Evolutionary conservation across 805 yeast genomes (phyloP).

Genomic region (Candida tallmaniae): DNA sequence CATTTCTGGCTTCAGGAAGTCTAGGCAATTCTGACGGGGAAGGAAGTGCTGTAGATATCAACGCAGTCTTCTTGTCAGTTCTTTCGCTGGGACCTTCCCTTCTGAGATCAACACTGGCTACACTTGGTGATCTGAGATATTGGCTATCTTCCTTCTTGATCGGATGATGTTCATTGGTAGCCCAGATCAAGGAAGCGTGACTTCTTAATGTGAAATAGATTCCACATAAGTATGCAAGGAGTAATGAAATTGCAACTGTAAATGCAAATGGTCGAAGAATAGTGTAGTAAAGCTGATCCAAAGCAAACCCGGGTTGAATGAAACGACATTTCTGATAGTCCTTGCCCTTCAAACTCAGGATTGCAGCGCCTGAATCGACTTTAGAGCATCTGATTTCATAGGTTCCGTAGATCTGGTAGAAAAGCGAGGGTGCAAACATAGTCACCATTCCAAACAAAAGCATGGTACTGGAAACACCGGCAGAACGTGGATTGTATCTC

Average conservation of each 20-base stretch:
- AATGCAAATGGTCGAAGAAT: slow-evolving; percentile 81
- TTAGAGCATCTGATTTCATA: slow-evolving; percentile 70
- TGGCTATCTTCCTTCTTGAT: slow-evolving; percentile 21
- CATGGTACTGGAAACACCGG: slow-evolving; percentile 97
- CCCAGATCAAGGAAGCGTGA: slow-evolving; percentile 96
- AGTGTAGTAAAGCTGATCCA: slow-evolving; percentile 59
- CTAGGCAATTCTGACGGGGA: slow-evolving; percentile 18
- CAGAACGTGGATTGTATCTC: slow-evolving; percentile 90
- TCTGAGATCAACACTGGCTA: slow-evolving; percentile 22
- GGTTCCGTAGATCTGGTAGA: slow-evolving; percentile 86
- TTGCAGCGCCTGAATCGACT: slow-evolving; percentile 29
- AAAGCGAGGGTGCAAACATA: slow-evolving; percentile 87
- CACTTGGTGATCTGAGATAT: slow-evolving; percentile 32
- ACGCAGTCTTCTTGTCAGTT: slow-evolving; percentile 1
- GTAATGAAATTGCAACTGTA: slow-evolving; percentile 74
- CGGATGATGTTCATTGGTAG: slow-evolving; percentile 31
- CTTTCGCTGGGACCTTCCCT: slow-evolving; percentile 2
- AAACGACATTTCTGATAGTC: slow-evolving; percentile 73
- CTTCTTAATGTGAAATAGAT: slow-evolving; percentile 90
- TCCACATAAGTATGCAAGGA: slow-evolving; percentile 83
- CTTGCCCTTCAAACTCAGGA: slow-evolving; percentile 13
- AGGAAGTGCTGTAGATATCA: slow-evolving; percentile 10
- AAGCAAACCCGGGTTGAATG: slow-evolving; percentile 67
- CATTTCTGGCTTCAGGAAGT: slow-evolving; percentile 6
- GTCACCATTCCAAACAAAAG: slow-evolving; percentile 83